These are phyloP conservation scores for Acorus gramineus DNA, from an alignment of 106 monocot genomes.

Conservation along the genomic window DNA sequence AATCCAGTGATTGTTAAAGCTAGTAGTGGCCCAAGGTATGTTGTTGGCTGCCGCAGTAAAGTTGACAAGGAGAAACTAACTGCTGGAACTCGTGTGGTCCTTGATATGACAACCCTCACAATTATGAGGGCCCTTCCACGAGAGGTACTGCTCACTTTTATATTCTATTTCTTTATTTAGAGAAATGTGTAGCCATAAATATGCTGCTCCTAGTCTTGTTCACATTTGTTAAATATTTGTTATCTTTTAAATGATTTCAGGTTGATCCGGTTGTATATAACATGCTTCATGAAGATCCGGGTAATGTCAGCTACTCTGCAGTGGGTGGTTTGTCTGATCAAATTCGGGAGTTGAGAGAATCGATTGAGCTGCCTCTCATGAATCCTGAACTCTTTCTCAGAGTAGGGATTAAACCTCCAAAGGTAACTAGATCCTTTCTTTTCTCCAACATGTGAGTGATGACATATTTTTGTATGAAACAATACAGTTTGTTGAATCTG, in stretches of 20 bases:
- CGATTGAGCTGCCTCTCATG: constrained; percentile 85
- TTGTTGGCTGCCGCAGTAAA: constrained; percentile 96
- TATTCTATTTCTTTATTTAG: not conserved
- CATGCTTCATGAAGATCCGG: constrained; percentile 92
- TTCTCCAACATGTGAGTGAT: not conserved
- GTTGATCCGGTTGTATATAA: constrained; percentile 97
- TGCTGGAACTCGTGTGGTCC: constrained; percentile 92
- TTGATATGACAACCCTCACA: constrained; percentile 98
- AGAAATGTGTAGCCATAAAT: too few relatives aligned
- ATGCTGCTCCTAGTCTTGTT: too few relatives aligned
- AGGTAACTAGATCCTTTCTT: constrained; percentile 25
- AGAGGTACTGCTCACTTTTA: constrained; percentile 37
- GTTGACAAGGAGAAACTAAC: constrained; percentile 91
- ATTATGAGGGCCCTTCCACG: constrained; percentile 95
- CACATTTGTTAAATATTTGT: too few relatives aligned
- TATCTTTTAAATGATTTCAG: constrained; percentile 17
- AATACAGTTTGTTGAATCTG: too few relatives aligned
- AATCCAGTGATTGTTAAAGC: constrained; percentile 87
- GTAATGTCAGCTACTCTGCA: constrained; percentile 85
- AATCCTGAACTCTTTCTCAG: constrained; percentile 83
- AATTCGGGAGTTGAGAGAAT: constrained; percentile 80
- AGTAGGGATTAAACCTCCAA: constrained; percentile 95
- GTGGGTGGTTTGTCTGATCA: constrained; percentile 88
- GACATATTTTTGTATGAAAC: too few relatives aligned
- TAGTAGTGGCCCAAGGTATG: constrained; percentile 99